Evolutionary conservation across 306 rosid genomes (phyloP), one percentile per base, ranked within the genome.

Genomic region (Myrica gale): DNA sequence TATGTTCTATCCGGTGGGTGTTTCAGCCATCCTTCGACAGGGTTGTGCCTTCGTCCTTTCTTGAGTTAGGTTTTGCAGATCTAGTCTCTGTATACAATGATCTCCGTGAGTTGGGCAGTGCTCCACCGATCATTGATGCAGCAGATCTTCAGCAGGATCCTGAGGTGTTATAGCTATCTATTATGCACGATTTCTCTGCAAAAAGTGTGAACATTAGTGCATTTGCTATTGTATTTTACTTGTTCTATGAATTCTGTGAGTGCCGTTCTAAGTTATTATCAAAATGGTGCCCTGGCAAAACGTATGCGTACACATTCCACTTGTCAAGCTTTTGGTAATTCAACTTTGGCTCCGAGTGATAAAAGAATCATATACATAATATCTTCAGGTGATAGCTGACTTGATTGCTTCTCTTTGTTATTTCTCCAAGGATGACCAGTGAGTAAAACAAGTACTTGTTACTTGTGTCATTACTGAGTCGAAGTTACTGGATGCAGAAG

Each of bases 11-110:
- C 21, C 53, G 68, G 23, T 79, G 15, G 43, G 60, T 70, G 41
- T 78, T 68, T 60, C 87, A 92, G 93, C 93, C 96, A 74, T 92
- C 96, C 81, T 90, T 88, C 82, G 89, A 84, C 74, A 86, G 87
- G 88, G 89, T 90, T 74, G 89, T 85, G 68, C 85, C 92, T 69
- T 83, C 90, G 50, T 81, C 96, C 71, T 91, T 90, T 79, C 51
- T n/a, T 67, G 93, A 92, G 82, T 80, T 92, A 80, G 92, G 96
- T 85, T 85, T 90, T 58, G 80, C 90, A 76, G 89, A 87, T n/a
- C 84, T 90, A 72, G 87, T 90, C 45, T 78, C 83, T 52, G 68
- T 92, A 63, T 88, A 87, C 85, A 87, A 79, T 20, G 97, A 88
- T 74, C 97, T 90, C 63, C 71, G 82, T 37, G 88, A 88, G 75